Percentiles rank a stretch among this genome's conserved stretches.
Evolutionary conservation across 1,139 yeast species (phyloP).

Genomic region (Hansenula lynferdii): DNA sequence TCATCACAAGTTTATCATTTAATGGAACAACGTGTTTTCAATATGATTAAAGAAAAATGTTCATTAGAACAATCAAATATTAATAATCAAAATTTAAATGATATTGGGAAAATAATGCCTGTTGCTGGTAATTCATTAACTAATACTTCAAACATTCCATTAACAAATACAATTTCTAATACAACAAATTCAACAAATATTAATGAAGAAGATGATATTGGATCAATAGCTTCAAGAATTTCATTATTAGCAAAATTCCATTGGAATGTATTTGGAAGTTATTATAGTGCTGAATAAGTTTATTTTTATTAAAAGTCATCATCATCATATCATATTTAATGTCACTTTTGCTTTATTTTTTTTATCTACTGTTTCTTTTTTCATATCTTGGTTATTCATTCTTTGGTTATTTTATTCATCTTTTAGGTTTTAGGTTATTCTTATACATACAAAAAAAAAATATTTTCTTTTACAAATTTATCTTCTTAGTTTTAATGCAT

Average conservation of each 20-base stretch:
- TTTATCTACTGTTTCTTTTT: not conserved
- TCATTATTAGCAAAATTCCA: conserved; percentile 61
- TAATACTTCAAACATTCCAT: not conserved
- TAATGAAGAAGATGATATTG: conserved; percentile 16
- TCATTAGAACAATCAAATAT: conserved; percentile 22
- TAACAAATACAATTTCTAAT: conserved; percentile 3
- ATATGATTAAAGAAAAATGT: conserved; percentile 20
- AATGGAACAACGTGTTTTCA: conserved; percentile 65
- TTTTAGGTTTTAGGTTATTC: not conserved
- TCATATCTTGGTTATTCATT: not conserved
- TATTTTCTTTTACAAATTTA: not conserved
- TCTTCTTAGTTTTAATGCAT: not conserved
- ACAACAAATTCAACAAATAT: conserved; percentile 1
- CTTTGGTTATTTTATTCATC: not conserved
- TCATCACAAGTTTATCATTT: conserved; percentile 72
- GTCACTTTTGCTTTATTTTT: not conserved
- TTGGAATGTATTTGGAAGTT: conserved; percentile 66
- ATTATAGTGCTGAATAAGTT: conserved; percentile 27
- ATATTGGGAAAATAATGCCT: conserved; percentile 14
- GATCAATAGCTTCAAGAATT: conserved; percentile 19
- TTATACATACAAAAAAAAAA: not conserved
- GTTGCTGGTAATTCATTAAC: conserved; percentile 13
- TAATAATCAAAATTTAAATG: conserved; percentile 8
- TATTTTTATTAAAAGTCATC: not conserved
- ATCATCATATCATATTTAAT: not conserved